phyloP scores from a whole-genome alignment of 768 basidiomycete species.

The Boletus tylopilopsis region DNA sequence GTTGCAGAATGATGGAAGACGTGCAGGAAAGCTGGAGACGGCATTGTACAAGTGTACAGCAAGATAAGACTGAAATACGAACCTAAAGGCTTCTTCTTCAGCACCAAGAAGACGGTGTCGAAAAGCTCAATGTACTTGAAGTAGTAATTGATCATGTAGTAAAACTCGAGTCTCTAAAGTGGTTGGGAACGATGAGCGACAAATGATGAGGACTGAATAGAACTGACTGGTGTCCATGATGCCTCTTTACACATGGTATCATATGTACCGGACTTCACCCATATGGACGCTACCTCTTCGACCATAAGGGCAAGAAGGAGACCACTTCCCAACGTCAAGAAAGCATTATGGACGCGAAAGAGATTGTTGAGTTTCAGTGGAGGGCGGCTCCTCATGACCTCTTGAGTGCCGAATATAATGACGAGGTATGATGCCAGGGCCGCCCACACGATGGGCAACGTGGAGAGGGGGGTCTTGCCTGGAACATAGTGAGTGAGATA shows the following conservation, averaged over 20 bases:
- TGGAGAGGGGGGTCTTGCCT: constrained; percentile 59
- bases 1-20: constrained; percentile 99
- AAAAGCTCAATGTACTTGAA: constrained; percentile 97
- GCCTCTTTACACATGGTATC: constrained; percentile 69
- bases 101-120: constrained; percentile 94
- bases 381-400: constrained; percentile 74
- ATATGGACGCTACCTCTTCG: constrained; percentile 85
- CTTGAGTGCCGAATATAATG: constrained; percentile 81
- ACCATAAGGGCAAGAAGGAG: constrained; percentile 84
- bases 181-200: constrained; percentile 1
- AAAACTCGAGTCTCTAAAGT: constrained; percentile 81
- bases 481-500: constrained; percentile 47
- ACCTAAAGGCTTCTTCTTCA: constrained; percentile 99
- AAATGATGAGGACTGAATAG: neutral
- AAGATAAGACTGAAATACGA: constrained; percentile 24
- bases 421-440: constrained; percentile 79
- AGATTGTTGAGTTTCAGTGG: constrained; percentile 74
- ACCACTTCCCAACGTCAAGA: constrained; percentile 82
- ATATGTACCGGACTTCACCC: constrained; percentile 68
- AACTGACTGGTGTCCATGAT: constrained; percentile 86
- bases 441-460: constrained; percentile 58
- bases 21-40: constrained; percentile 79
- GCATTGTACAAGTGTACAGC: constrained; percentile 6
- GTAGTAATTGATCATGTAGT: constrained; percentile 99
- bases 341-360: constrained; percentile 88